phyloP scores from a whole-genome alignment of 345 rosid genomes.

The Rhizophora apiculata region DNA sequence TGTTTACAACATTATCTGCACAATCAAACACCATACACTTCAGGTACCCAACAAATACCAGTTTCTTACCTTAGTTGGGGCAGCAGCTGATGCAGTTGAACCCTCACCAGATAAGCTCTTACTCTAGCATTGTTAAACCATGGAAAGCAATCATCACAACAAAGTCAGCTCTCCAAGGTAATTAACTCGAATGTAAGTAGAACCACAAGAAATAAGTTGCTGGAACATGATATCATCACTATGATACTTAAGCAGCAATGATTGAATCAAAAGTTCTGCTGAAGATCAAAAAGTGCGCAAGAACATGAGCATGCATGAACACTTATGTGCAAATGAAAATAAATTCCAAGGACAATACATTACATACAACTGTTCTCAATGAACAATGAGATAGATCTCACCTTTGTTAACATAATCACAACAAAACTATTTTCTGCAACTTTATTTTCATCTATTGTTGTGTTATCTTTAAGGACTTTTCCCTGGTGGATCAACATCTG shows the following conservation, averaged over 20 bases:
- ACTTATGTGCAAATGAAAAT: not conserved
- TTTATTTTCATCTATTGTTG: conserved; percentile 69
- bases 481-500: conserved; percentile 87
- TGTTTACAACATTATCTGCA: not conserved
- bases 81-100: conserved; percentile 49
- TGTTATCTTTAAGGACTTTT: conserved; percentile 71
- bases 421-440: conserved; percentile 73
- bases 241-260: not conserved
- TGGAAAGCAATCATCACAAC: not conserved
- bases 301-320: not conserved
- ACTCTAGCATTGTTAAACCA: conserved; percentile 36
- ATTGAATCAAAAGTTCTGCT: not conserved
- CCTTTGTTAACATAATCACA: conserved; percentile 85
- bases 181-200: not conserved
- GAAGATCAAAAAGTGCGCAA: not conserved
- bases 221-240: not conserved
- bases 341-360: not conserved
- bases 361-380: too few relatives aligned
- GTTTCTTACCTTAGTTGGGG: conserved; percentile 41
- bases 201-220: not conserved
- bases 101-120: conserved; percentile 57
- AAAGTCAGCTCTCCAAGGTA: not conserved
- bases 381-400: conserved; percentile 9
- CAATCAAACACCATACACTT: not conserved
- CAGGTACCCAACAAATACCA: not conserved